Evolutionary conservation across 345 rosid genomes (phyloP), one percentile per base, ranked within the genome.

Genomic region (Gynandropsis gynandra): DNA sequence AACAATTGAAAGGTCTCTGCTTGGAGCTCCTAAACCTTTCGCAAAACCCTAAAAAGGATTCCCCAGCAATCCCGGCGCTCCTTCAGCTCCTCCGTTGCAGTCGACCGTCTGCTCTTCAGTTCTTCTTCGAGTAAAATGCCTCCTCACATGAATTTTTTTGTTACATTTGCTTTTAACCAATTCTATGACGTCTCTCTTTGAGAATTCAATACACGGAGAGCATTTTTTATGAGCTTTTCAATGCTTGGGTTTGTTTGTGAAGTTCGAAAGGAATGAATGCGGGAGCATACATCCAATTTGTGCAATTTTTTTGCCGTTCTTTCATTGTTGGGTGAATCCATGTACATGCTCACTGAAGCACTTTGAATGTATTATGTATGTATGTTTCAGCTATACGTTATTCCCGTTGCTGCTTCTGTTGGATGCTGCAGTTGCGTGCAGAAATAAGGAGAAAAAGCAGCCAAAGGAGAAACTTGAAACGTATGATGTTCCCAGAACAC

Each of bases 361-460:
- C 5, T 0, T 48, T 52, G 10, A 47, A 31, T 29, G 61, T 13
- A 8, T 66, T 10, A 27, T 42, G 19, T 7, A 36, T 38, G 37
- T 58, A 9, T 20, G 70, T 53, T 76, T 66, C 78, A 89, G 97
- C 82, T 90, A 81, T 68, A 63, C 78, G 2, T 61, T 84, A 74
- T 80, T 82, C 48, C 96, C 98, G 0, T 64, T 87, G 82, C 79
- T 84, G 69, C 89, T 84, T 64, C 75, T 80, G 10, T 65, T 90
- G 58, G 96, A 84, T 50, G 83, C 81, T 0, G 89, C 95, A 15
- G 76, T 79, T 42, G 76, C 72, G 34, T 76, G 74, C 54, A 65
- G 96, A 63, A 68, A 74, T n/a, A 53, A 69, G 0, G 44, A 54
- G 42, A 66, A 68, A 35, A 62, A 39, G 43, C 67, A 55, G 44